These are phyloP conservation scores for Phyllosticta citrichinensis DNA, from an alignment of 2,329 filamentous ascomycete species.

Conservation along the genomic window DNA sequence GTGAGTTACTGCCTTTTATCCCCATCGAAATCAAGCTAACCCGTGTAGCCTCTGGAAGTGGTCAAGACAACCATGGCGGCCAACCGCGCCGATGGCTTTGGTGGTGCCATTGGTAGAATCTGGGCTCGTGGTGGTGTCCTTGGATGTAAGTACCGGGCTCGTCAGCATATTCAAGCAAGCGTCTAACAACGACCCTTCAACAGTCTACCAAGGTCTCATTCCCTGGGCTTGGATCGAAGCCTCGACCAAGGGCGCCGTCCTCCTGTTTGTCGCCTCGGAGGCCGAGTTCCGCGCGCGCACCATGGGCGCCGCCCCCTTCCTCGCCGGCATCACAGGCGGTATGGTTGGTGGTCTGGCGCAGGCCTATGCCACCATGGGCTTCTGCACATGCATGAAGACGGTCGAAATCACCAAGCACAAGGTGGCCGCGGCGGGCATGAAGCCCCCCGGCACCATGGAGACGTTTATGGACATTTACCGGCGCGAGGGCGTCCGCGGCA, in stretches of 20 bases:
- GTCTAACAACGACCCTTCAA: neutral
- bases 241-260: constrained; percentile 96
- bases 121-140: constrained; percentile 89
- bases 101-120: constrained; percentile 69
- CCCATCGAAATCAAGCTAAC: constrained; percentile 28
- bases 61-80: constrained; percentile 99
- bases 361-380: constrained; percentile 99
- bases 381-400: constrained; percentile 99
- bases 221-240: constrained; percentile 99
- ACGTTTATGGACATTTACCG: constrained; percentile 98
- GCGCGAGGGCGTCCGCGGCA: constrained; percentile 83
- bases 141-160: constrained; percentile 62
- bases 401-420: constrained; percentile 99
- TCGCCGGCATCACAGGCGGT: constrained; percentile 79
- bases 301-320: constrained; percentile 76
- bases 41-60: constrained; percentile 81
- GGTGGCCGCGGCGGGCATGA: constrained; percentile 69
- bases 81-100: constrained; percentile 82
- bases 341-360: constrained; percentile 92
- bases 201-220: constrained; percentile 99
- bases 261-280: constrained; percentile 97
- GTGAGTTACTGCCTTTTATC: constrained; percentile 25
- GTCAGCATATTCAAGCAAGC: too few species aligned
- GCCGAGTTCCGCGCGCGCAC: constrained; percentile 87
- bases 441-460: constrained; percentile 80